Evolutionary conservation across 306 rosid genomes (phyloP).

Genomic region (Pueraria montana): DNA sequence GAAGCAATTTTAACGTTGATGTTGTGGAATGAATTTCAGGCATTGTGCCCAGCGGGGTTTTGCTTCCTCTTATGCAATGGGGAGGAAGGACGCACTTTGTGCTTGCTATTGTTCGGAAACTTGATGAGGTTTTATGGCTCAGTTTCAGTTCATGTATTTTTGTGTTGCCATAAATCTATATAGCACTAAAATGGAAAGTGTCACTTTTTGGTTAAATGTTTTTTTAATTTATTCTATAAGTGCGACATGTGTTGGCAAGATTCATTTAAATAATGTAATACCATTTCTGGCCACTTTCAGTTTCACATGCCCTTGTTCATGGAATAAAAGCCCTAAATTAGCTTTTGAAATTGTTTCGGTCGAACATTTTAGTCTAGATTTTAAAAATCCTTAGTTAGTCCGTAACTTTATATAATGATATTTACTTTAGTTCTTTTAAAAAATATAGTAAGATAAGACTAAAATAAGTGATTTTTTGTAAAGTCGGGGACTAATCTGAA

Average conservation of each 20-base stretch:
- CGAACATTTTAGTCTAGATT: not conserved
- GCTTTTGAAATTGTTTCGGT: not conserved
- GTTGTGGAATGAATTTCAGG: slow-evolving; percentile 60
- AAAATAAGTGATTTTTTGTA: not conserved
- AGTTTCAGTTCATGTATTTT: not conserved
- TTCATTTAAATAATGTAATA: not conserved
- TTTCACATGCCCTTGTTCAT: not conserved
- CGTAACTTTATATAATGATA: not conserved
- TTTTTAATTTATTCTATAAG: not conserved
- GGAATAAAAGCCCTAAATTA: not conserved
- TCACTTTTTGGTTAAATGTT: not conserved
- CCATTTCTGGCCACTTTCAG: not conserved
- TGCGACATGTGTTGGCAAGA: slow-evolving; percentile 1
- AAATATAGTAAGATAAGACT: not conserved
- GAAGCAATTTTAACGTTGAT: not conserved
- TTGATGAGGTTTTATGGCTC: slow-evolving; percentile 65
- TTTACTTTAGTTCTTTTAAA: not conserved
- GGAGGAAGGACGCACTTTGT: slow-evolving; percentile 84
- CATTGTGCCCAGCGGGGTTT: slow-evolving; percentile 84
- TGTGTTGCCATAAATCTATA: slow-evolving; percentile 6
- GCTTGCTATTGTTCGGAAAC: slow-evolving; percentile 64
- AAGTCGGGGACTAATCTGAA: not conserved
- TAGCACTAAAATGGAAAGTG: not conserved
- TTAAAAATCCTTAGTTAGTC: not conserved
- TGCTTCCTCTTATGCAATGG: slow-evolving; percentile 97